phyloP scores from a whole-genome alignment of 768 basidiomycete species.

The Clitopilus passeckerianus region DNA sequence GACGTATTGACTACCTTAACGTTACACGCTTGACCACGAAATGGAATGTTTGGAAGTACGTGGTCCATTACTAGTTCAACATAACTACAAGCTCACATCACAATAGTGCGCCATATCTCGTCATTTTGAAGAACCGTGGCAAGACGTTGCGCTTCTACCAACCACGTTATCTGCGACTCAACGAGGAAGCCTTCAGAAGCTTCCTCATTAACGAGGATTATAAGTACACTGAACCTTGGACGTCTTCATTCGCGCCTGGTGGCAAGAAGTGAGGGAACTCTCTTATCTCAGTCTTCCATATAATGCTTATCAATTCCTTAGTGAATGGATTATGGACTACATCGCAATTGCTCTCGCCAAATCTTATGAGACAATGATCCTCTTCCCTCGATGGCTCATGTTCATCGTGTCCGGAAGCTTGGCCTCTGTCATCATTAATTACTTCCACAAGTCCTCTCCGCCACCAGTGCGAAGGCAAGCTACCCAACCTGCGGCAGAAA shows the following conservation, averaged over 20 bases:
- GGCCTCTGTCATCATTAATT: slow-evolving; percentile 61
- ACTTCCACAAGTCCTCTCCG: slow-evolving; percentile 44
- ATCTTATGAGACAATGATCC: slow-evolving; percentile 45
- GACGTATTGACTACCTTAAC: slow-evolving; percentile 82
- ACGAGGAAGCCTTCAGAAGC: slow-evolving; percentile 52
- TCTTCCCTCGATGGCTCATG: slow-evolving; percentile 70
- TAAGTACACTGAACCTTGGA: slow-evolving; percentile 65
- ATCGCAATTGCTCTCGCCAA: slow-evolving; percentile 43
- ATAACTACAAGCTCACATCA: background rate
- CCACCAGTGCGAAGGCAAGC: background rate
- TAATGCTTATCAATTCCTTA: slow-evolving; percentile 18
- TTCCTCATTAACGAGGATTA: slow-evolving; percentile 66
- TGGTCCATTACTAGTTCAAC: slow-evolving; percentile 8
- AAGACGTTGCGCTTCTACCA: slow-evolving; percentile 78
- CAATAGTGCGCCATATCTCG: slow-evolving; percentile 68
- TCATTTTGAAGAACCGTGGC: slow-evolving; percentile 68
- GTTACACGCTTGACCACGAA: slow-evolving; percentile 81
- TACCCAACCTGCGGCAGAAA: background rate
- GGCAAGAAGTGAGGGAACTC: slow-evolving; percentile 52
- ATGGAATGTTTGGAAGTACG: slow-evolving; percentile 83
- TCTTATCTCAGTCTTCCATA: background rate
- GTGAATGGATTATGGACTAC: slow-evolving; percentile 66
- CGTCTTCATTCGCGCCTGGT: slow-evolving; percentile 64
- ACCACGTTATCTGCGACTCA: slow-evolving; percentile 56
- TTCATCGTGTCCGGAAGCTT: slow-evolving; percentile 59